Evolutionary conservation across 345 rosid species (phyloP).

Genomic region (Aurinia saxatilis): DNA sequence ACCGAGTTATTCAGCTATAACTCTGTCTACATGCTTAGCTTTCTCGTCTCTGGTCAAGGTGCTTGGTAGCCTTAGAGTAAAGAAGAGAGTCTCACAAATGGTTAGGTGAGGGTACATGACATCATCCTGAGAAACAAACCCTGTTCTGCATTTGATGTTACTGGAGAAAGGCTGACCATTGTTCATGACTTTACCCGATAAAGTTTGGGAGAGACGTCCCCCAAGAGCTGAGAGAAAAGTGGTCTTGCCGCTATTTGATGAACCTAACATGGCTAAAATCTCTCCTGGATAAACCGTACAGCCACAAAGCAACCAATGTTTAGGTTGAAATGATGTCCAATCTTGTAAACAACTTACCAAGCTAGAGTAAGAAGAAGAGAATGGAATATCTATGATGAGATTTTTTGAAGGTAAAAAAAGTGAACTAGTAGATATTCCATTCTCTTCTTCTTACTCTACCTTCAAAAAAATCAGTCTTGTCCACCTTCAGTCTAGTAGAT

Average conservation of each 20-base stretch:
- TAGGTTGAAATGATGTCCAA: too few relatives aligned
- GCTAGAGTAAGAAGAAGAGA: too few relatives aligned
- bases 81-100: slow-evolving; percentile 62
- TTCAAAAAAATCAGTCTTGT: too few relatives aligned
- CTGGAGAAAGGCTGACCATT: slow-evolving; percentile 86
- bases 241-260: slow-evolving; percentile 98
- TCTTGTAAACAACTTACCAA: too few relatives aligned
- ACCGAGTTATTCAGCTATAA: slow-evolving; percentile 46
- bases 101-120: slow-evolving; percentile 90
- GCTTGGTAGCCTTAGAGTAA: slow-evolving; percentile 65
- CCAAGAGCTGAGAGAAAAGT: slow-evolving; percentile 95
- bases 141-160: slow-evolving; percentile 60
- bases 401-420: too few relatives aligned
- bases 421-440: too few relatives aligned
- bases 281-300: slow-evolving; percentile 92
- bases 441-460: too few relatives aligned
- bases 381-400: too few relatives aligned
- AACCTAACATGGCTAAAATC: slow-evolving; percentile 91
- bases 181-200: slow-evolving; percentile 80
- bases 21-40: slow-evolving; percentile 48
- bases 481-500: too few relatives aligned
- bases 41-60: slow-evolving; percentile 47
- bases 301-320: too few relatives aligned
- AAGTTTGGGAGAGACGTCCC: slow-evolving; percentile 69
- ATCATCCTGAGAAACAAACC: slow-evolving; percentile 92